A percentile compares a stretch with the other conserved stretches of the same genome.
Evolutionary conservation across 768 basidiomycete genomes (phyloP).

Genomic region (Grammothele lineata): DNA sequence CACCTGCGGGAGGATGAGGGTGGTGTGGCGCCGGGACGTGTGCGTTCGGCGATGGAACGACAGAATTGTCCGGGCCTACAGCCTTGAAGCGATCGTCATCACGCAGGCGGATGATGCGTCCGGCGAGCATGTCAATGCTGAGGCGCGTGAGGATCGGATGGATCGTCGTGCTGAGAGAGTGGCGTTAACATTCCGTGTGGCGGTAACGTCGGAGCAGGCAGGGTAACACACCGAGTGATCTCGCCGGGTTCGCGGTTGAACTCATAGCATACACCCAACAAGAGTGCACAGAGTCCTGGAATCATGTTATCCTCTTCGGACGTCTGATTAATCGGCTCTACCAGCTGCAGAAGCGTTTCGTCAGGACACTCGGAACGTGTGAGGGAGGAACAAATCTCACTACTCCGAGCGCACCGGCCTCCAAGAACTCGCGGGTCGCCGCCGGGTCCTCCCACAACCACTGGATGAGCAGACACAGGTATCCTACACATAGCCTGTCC

Average conservation of each 20-base stretch:
- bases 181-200: too few species aligned
- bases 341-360: constrained; percentile 51
- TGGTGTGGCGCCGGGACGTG: constrained; percentile 4
- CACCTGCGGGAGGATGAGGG: constrained; percentile 17
- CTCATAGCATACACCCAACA: constrained; percentile 93
- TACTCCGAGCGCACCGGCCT: constrained; percentile 85
- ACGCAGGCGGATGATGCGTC: constrained; percentile 79
- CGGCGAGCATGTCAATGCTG: constrained; percentile 84
- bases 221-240: constrained; percentile 73
- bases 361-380: neutral
- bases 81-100: constrained; percentile 93
- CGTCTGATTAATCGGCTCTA: constrained; percentile 91
- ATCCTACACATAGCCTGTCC: constrained; percentile 85
- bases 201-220: neutral
- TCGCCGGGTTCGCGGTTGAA: constrained; percentile 95
- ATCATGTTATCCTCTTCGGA: constrained; percentile 82
- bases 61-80: constrained; percentile 81
- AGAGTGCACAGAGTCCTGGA: constrained; percentile 86
- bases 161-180: constrained; percentile 74
- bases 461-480: constrained; percentile 76
- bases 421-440: constrained; percentile 84
- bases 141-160: constrained; percentile 88
- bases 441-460: constrained; percentile 98
- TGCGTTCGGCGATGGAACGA: constrained; percentile 47
- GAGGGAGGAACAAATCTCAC: constrained; percentile 44